Percentiles rank a stretch among this genome's conserved stretches.
Conservation (phyloP, 306 rosid genomes). For the Glycine latifolia region DNA sequence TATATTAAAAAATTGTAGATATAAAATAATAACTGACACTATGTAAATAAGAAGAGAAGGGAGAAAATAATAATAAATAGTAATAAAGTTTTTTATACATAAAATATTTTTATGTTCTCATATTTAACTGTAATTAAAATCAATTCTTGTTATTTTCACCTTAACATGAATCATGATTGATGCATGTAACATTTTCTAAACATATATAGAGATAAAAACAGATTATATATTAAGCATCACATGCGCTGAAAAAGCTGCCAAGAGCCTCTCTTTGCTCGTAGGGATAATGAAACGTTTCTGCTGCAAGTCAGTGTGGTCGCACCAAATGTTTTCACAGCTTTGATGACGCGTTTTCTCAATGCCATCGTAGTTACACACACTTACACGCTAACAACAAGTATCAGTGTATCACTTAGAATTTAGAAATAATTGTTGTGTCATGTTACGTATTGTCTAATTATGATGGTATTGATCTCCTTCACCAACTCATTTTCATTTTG, state of each 20-base stretch:
- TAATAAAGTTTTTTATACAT: too few species aligned
- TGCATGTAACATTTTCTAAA: too few species aligned
- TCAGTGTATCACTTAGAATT: background rate
- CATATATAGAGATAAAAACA: background rate
- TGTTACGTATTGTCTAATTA: background rate
- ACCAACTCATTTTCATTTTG: background rate
- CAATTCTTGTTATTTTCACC: too few species aligned
- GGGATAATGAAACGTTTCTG: background rate
- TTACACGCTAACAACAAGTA: too few species aligned
- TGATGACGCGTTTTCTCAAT: background rate
- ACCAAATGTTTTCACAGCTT: background rate
- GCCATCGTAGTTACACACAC: background rate
- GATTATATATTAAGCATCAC: background rate
- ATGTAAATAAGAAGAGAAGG: too few species aligned
- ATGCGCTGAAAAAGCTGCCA: background rate
- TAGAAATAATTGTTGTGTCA: background rate
- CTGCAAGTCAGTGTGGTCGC: background rate
- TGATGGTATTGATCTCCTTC: background rate
- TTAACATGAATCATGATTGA: too few species aligned
- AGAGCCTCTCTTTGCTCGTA: background rate
- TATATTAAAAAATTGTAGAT: too few species aligned
- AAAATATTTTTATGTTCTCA: too few species aligned
- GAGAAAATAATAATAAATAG: too few species aligned
- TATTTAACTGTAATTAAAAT: too few species aligned
- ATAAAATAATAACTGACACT: too few species aligned